Percentiles rank a stretch among this genome's conserved stretches.
Evolutionary conservation across 2,329 filamentous ascomycete species (phyloP).

Genomic region (Monosporascus sp.): DNA sequence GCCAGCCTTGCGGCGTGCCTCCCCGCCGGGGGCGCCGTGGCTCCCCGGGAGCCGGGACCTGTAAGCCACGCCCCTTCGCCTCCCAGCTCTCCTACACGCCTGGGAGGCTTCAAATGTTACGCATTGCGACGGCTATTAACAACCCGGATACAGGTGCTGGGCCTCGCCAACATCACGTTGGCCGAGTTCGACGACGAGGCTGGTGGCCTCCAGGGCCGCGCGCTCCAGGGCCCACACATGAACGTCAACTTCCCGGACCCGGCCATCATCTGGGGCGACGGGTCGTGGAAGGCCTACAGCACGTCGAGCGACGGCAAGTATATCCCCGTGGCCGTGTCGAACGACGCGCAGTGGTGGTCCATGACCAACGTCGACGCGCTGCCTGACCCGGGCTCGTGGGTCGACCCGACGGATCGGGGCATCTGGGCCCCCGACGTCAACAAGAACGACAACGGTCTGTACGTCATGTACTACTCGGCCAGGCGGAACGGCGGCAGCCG

Average conservation of each 20-base stretch:
- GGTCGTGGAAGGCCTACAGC: conserved; percentile 26
- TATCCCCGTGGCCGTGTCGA: conserved; percentile 23
- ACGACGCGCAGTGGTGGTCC: conserved; percentile 20
- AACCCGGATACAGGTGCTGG: conserved; percentile 10
- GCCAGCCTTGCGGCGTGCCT: conserved; percentile 17
- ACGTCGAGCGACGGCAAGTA: conserved; percentile 24
- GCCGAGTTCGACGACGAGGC: conserved; percentile 7
- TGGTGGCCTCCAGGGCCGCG: conserved; percentile 10
- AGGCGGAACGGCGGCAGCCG: conserved; percentile 20
- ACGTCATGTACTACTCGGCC: conserved; percentile 29
- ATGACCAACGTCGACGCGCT: conserved; percentile 22
- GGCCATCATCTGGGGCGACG: conserved; percentile 22
- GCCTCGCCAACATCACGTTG: conserved; percentile 21
- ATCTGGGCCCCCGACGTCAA: conserved; percentile 28
- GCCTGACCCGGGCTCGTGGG: conserved; percentile 23
- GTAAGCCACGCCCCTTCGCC: background rate
- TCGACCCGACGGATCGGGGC: conserved; percentile 14
- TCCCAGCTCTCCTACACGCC: too few relatives aligned
- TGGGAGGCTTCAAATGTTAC: conserved; percentile 2
- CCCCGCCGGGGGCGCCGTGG: conserved; percentile 10
- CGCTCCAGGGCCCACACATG: conserved; percentile 18
- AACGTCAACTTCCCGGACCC: conserved; percentile 25
- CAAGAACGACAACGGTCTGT: conserved; percentile 25
- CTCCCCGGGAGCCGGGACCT: background rate
- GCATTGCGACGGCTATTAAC: conserved; percentile 4